Base-by-base conservation (phyloP, 306 rosid species). In the Castanospermum australe region DNA sequence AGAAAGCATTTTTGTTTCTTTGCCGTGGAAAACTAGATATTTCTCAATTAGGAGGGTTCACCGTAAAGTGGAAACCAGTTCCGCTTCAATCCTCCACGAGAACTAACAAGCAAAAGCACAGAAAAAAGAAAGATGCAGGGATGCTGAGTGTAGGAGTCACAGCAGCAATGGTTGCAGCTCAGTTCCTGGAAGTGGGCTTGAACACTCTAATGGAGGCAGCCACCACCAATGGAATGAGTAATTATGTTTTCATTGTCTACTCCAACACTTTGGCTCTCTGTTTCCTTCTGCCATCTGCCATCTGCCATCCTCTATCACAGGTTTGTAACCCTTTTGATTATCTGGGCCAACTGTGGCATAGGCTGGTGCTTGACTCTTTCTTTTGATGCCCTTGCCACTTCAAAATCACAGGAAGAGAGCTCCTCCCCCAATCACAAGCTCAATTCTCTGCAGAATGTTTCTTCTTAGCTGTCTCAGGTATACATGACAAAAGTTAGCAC, bases 201-300 rank as follows among this genome's bases (percentile, higher is more conserved):
- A 81, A 79, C 82, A 89, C 85, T 18, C 24, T 82, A 1, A 5
- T 78, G 20, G 87, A 89, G 22, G 44, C 84, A 11, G 89, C 87
- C 1, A 78, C 39, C 48, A 36, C 48, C 0, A 63, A 38, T 14
- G 88, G 88, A 33, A 81, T 83, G 89, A 85, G 86, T 22, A 36
- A 71, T 41, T 85, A 6, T 25, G 84, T 89, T 1, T 89, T 65
- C 78, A 3, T 47, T 6, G 38, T 79, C 0, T 89, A 85, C 50
- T 72, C 88, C 1, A 89, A 87, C 11, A 61, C 83, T 44, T 21
- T 85, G 1, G 88, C 80, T 68, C 21, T 89, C 28, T 78, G 41
- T 32, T 10, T 85, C 57, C 90, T 89, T 59, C 42, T 83, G 1
- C 66, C 85, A 0, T 51, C 42, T 83, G 1, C 66, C 85, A 0